Evolutionary conservation across 1,139 yeast species (phyloP).

Genomic region (Candida labiduridarum): DNA sequence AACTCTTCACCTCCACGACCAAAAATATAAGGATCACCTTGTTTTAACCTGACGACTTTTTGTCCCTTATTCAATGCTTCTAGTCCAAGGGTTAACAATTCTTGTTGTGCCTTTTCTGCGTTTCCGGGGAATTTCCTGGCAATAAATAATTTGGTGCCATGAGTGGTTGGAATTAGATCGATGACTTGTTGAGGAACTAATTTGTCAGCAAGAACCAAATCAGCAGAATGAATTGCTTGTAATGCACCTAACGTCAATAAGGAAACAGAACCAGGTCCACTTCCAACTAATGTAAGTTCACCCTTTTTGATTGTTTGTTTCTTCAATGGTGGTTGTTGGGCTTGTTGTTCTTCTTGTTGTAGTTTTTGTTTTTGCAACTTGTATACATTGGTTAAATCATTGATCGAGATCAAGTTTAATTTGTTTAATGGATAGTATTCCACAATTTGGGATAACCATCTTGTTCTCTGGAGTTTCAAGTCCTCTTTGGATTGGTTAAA

Average conservation of each 20-base stretch:
- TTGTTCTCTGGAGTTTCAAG: constrained; percentile 60
- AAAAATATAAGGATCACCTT: constrained; percentile 96
- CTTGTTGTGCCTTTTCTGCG: constrained; percentile 92
- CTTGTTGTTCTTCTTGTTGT: constrained; percentile 4
- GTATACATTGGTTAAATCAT: constrained; percentile 54
- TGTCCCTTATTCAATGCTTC: constrained; percentile 64
- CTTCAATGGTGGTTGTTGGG: constrained; percentile 2
- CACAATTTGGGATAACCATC: constrained; percentile 89
- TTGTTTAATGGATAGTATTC: constrained; percentile 83
- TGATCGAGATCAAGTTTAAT: constrained; percentile 58
- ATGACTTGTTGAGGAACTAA: constrained; percentile 88
- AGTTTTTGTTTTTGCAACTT: constrained; percentile 10
- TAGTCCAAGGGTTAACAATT: constrained; percentile 71
- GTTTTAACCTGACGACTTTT: constrained; percentile 86
- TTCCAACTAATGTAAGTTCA: constrained; percentile 81
- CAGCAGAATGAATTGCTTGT: constrained; percentile 79
- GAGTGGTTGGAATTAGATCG: constrained; percentile 69
- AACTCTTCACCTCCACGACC: constrained; percentile 98
- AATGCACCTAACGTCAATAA: constrained; percentile 85
- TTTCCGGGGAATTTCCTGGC: constrained; percentile 97
- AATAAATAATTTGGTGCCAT: constrained; percentile 68
- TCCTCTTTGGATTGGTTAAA: constrained; percentile 55
- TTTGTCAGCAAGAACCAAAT: constrained; percentile 85
- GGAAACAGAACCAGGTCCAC: constrained; percentile 92
- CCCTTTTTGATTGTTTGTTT: constrained; percentile 25